A percentile compares a stretch with the other conserved stretches of the same genome.
Conservation (phyloP, 176 grass and related monocot species). For the Aegilops tauschii region DNA sequence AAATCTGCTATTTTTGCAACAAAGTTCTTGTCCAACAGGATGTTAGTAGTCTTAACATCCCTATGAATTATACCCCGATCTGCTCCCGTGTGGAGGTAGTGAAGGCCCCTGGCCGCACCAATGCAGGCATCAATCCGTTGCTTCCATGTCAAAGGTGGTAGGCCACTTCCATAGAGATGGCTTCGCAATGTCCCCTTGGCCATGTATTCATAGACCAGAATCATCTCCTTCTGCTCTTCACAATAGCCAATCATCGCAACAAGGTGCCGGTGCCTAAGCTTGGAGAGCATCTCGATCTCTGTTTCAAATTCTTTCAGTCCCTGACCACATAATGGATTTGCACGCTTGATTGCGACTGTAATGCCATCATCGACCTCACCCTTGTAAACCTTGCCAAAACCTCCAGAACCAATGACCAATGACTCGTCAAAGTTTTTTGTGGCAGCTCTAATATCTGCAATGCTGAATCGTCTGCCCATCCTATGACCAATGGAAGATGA, state of each 20-base stretch:
- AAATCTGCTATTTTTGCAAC: slow-evolving; percentile 97
- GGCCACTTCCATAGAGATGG: slow-evolving; percentile 75
- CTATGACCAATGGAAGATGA: slow-evolving; percentile 51
- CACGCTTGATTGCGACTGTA: slow-evolving; percentile 79
- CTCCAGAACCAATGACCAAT: slow-evolving; percentile 74
- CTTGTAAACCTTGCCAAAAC: slow-evolving; percentile 95
- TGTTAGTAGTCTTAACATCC: slow-evolving; percentile 97
- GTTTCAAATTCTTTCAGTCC: slow-evolving; percentile 93
- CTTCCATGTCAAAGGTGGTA: slow-evolving; percentile 79
- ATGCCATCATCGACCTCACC: slow-evolving; percentile 65
- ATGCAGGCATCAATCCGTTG: slow-evolving; percentile 78
- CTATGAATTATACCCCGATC: slow-evolving; percentile 88
- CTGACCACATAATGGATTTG: slow-evolving; percentile 71
- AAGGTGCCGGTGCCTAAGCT: slow-evolving; percentile 94
- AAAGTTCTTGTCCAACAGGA: slow-evolving; percentile 82
- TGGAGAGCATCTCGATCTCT: slow-evolving; percentile 95
- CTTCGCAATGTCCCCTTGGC: slow-evolving; percentile 88
- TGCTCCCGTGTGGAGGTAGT: slow-evolving; percentile 97
- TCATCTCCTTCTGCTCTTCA: slow-evolving; percentile 93
- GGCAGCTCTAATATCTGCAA: slow-evolving; percentile 70
- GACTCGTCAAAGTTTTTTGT: slow-evolving; percentile 91
- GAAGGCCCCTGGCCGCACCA: slow-evolving; percentile 79
- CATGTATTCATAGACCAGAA: slow-evolving; percentile 98
- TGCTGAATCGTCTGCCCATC: slow-evolving; percentile 68
- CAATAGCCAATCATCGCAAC: slow-evolving; percentile 95